A percentile compares a stretch with the other conserved stretches of the same genome.
phyloP scores from a whole-genome alignment of 108 stramenopile species.

The Fragilaria radians region DNA sequence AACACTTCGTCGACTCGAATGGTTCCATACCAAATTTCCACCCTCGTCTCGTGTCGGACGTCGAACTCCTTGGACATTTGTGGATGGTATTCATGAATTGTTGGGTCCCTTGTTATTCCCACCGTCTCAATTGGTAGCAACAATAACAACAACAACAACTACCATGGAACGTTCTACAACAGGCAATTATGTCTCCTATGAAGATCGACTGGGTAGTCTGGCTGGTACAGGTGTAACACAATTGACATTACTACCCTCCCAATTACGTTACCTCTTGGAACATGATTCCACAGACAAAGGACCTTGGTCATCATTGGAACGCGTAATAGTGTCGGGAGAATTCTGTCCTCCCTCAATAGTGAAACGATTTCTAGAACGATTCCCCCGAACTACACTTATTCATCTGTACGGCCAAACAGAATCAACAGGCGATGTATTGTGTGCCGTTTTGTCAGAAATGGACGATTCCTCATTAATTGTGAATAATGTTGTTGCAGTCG shows the following conservation, averaged over 20 bases:
- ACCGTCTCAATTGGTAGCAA: background rate
- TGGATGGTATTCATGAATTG: conserved; percentile 33
- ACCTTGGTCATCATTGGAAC: conserved; percentile 3
- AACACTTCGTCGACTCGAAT: conserved; percentile 20
- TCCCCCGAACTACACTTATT: conserved; percentile 5
- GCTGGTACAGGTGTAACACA: background rate
- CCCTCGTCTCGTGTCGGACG: conserved; percentile 14
- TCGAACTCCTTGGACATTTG: conserved; percentile 32
- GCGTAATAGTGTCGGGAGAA: conserved; percentile 35
- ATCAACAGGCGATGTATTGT: conserved; percentile 25
- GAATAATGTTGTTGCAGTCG: conserved; percentile 25
- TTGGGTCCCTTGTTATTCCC: conserved; percentile 18
- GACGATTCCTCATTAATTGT: conserved; percentile 2
- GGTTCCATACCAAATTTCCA: conserved; percentile 13
- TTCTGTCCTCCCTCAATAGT: conserved; percentile 8
- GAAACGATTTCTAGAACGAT: conserved; percentile 1
- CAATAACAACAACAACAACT: too few relatives aligned
- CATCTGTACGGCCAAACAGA: conserved; percentile 45
- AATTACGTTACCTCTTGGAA: conserved; percentile 18
- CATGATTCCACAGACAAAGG: background rate
- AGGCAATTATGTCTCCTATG: background rate
- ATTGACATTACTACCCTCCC: conserved; percentile 25
- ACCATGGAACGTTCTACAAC: too few relatives aligned
- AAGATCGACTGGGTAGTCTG: background rate
- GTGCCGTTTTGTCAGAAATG: conserved; percentile 24